phyloP scores from a whole-genome alignment of 2,329 filamentous ascomycete species.

The Huntiella abstrusa region DNA sequence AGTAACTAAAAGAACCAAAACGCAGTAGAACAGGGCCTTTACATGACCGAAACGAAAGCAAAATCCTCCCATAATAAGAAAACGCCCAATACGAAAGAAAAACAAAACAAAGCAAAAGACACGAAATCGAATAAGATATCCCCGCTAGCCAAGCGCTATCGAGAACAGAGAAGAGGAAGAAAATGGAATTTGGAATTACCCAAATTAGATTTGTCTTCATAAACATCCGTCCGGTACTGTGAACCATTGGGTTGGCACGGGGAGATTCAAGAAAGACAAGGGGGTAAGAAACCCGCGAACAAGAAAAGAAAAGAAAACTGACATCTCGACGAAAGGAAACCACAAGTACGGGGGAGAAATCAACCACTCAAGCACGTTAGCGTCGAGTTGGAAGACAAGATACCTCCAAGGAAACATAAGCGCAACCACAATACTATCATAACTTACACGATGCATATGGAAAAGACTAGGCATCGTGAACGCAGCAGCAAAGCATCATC shows the following conservation, averaged over 20 bases:
- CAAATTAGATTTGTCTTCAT: slow-evolving; percentile 3
- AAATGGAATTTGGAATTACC: slow-evolving; percentile 2
- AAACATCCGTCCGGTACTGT: slow-evolving; percentile 9
- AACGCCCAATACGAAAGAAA: neutral
- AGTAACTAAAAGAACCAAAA: neutral
- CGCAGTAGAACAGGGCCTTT: too few species aligned
- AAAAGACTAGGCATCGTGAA: neutral
- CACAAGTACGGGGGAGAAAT: neutral
- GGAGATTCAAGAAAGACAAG: neutral
- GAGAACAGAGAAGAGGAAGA: neutral
- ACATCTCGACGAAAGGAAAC: slow-evolving; percentile 1
- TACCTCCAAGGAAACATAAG: neutral
- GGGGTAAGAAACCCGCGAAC: neutral
- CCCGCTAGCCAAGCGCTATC: neutral
- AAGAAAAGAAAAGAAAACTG: neutral
- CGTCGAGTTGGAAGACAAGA: neutral
- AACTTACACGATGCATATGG: slow-evolving; percentile 5
- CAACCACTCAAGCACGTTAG: neutral
- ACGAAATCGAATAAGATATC: neutral
- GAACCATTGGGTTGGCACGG: slow-evolving; percentile 3
- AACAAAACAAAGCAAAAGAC: neutral
- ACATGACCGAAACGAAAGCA: neutral
- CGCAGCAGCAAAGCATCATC: neutral
- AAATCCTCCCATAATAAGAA: neutral
- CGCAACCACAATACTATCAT: slow-evolving; percentile 2